Evolutionary conservation across 2,329 filamentous ascomycete genomes (phyloP).

Genomic region (Periconia sp.): DNA sequence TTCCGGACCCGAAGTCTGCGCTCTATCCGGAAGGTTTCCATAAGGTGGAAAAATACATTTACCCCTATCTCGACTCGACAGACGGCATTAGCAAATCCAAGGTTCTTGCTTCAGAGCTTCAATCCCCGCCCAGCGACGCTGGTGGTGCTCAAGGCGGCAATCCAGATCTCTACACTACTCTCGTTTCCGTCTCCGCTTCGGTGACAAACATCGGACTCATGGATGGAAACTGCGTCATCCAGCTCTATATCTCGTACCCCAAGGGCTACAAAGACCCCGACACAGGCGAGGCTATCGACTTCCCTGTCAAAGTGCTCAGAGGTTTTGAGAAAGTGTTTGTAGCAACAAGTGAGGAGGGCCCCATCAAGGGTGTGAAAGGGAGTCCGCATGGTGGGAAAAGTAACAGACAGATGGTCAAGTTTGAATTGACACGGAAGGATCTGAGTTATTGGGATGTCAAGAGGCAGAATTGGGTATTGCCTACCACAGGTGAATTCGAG

Average conservation of each 20-base stretch:
- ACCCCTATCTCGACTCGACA: constrained; percentile 68
- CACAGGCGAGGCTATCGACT: constrained; percentile 62
- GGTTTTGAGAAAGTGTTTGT: constrained; percentile 53
- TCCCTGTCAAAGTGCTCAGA: constrained; percentile 52
- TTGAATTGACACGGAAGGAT: constrained; percentile 49
- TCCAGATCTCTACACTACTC: constrained; percentile 66
- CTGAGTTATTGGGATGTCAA: constrained; percentile 50
- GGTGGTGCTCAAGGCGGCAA: constrained; percentile 74
- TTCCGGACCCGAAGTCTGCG: constrained; percentile 63
- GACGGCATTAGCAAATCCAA: constrained; percentile 54
- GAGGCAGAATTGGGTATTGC: constrained; percentile 51
- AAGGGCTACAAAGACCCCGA: constrained; percentile 47
- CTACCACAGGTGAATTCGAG: constrained; percentile 34
- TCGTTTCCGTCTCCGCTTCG: constrained; percentile 58
- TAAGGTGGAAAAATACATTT: constrained; percentile 72
- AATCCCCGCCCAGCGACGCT: constrained; percentile 61
- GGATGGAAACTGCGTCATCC: constrained; percentile 61
- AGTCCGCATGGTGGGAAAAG: constrained; percentile 25
- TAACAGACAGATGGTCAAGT: constrained; percentile 33
- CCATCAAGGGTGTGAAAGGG: constrained; percentile 8
- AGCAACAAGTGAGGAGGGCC: constrained; percentile 23
- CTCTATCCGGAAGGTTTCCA: constrained; percentile 67
- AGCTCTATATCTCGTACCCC: constrained; percentile 62
- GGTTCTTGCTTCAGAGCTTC: constrained; percentile 63
- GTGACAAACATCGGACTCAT: constrained; percentile 68